Percentiles rank a stretch among this genome's conserved stretches.
Evolutionary conservation across 1,139 yeast genomes (phyloP).

Genomic region (Barnettozyma hawaiiensis): DNA sequence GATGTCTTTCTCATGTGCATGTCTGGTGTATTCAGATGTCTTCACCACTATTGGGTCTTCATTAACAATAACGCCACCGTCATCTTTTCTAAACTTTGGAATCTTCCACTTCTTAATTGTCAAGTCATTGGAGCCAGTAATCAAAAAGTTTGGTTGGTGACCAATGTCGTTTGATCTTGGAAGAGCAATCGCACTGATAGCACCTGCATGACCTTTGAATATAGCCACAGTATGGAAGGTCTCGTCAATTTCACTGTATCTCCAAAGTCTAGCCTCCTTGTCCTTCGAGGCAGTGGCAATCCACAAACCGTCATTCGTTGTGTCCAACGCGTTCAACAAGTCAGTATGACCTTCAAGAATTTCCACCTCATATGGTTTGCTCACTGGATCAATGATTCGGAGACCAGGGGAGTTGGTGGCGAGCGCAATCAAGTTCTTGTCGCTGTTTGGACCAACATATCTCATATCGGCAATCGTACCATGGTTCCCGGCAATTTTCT

Average conservation of each 20-base stretch:
- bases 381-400: conserved; percentile 55
- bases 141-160: conserved; percentile 60
- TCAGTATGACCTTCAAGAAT: conserved; percentile 81
- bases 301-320: conserved; percentile 78
- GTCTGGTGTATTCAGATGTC: conserved; percentile 76
- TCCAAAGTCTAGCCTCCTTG: conserved; percentile 80
- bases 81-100: conserved; percentile 36
- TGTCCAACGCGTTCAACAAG: conserved; percentile 74
- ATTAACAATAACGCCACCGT: too few species aligned
- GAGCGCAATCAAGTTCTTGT: conserved; percentile 53
- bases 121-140: conserved; percentile 85
- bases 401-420: conserved; percentile 96
- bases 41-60: conserved; percentile 32
- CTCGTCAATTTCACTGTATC: conserved; percentile 37
- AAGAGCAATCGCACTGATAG: conserved; percentile 77
- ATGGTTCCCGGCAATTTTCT: conserved; percentile 84
- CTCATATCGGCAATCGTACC: conserved; percentile 90
- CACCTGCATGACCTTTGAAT: conserved; percentile 81
- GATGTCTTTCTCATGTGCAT: conserved; percentile 96
- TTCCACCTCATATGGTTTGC: conserved; percentile 53
- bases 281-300: conserved; percentile 93
- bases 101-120: conserved; percentile 88
- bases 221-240: conserved; percentile 51
- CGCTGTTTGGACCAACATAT: conserved; percentile 69
- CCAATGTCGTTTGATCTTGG: conserved; percentile 49